These are phyloP conservation scores for Podospora bellae-mahoneyi DNA, from an alignment of 495 filamentous ascomycete species.

Conservation along the genomic window DNA sequence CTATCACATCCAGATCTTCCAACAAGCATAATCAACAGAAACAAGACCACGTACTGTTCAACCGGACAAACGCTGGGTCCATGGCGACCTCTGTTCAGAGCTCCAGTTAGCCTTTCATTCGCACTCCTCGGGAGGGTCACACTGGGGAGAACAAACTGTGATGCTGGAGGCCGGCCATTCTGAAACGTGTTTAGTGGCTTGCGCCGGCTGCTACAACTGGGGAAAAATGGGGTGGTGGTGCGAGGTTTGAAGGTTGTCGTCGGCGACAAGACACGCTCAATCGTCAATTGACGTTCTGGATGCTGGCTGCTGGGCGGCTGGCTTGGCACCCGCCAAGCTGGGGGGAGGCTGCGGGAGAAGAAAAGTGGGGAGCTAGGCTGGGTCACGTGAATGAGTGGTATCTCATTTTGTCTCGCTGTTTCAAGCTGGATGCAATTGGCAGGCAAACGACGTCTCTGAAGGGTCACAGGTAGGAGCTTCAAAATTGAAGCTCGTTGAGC, in stretches of 20 bases:
- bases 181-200: conserved; percentile 24
- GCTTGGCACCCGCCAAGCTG: neutral
- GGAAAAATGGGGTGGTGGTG: conserved; percentile 11
- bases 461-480: no score
- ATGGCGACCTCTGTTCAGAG: conserved; percentile 50
- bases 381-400: neutral
- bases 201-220: neutral
- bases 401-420: neutral
- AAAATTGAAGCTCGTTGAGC: neutral
- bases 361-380: neutral
- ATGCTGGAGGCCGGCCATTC: conserved; percentile 45
- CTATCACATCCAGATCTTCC: neutral
- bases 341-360: neutral
- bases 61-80: conserved; percentile 77
- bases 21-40: neutral
- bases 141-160: conserved; percentile 34
- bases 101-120: conserved; percentile 27
- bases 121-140: neutral
- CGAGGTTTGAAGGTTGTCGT: neutral
- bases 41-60: conserved; percentile 56
- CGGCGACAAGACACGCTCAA: neutral
- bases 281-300: neutral
- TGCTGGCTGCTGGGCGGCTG: neutral
- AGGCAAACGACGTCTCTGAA: neutral
- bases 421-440: neutral